These are phyloP conservation scores for Heliamphora exappendiculata DNA, from an alignment of 148 eudicot genomes.

Conservation along the genomic window DNA sequence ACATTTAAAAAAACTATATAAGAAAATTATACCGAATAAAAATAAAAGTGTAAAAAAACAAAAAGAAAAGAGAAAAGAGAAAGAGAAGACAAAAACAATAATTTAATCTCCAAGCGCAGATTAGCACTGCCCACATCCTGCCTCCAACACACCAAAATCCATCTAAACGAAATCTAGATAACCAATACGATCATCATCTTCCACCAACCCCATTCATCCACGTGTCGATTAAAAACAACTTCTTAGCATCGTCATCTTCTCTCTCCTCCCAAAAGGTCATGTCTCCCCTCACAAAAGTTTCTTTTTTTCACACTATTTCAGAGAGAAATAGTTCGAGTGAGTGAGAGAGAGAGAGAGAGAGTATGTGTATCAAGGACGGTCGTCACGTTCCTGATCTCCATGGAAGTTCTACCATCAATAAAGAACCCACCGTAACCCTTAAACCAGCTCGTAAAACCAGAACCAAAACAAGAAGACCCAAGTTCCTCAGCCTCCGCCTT, in stretches of 20 bases:
- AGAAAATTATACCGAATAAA: too few relatives aligned
- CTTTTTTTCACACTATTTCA: slow-evolving; percentile 10
- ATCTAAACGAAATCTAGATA: slow-evolving; percentile 19
- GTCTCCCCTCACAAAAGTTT: neutral
- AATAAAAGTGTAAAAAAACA: too few relatives aligned
- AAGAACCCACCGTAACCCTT: neutral
- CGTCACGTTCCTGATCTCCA: neutral
- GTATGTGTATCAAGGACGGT: neutral
- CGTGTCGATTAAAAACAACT: slow-evolving; percentile 8
- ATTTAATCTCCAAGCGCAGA: neutral
- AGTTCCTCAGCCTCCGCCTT: slow-evolving; percentile 44
- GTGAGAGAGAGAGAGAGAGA: neutral
- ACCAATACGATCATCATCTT: neutral
- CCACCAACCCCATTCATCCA: slow-evolving; percentile 1
- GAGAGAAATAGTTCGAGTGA: neutral
- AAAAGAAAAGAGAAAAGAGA: too few relatives aligned
- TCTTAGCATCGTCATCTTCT: slow-evolving; percentile 6
- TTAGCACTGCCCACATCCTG: neutral
- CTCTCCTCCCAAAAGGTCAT: neutral
- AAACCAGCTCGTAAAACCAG: slow-evolving; percentile 16
- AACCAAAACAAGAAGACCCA: slow-evolving; percentile 28
- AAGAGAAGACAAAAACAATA: neutral
- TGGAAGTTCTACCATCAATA: neutral
- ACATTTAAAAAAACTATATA: too few relatives aligned
- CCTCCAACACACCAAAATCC: neutral